Conservation (phyloP, 805 yeast genomes). For the Hyphopichia homilentoma region DNA sequence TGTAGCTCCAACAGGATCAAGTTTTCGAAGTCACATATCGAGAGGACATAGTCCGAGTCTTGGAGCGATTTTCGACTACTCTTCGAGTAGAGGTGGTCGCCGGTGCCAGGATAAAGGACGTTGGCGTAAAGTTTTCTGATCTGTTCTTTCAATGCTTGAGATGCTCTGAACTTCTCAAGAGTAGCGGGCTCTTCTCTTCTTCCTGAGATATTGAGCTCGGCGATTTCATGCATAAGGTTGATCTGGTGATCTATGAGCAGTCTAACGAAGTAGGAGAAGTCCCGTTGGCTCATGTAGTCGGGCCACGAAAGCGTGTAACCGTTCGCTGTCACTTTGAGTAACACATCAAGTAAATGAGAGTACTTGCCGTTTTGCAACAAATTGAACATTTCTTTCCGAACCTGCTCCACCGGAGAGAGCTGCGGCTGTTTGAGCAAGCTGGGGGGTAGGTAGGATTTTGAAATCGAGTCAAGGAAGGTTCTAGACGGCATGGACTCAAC, state of each 20-base stretch:
- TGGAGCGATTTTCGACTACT: background rate
- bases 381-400: constrained; percentile 11
- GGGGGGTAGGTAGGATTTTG: background rate
- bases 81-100: constrained; percentile 16
- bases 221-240: constrained; percentile 8
- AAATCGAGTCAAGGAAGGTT: background rate
- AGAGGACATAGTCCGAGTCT: constrained; percentile 11
- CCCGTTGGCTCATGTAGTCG: constrained; percentile 11
- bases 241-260: constrained; percentile 17
- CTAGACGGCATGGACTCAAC: too few relatives aligned
- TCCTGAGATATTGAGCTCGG: constrained; percentile 7
- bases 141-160: constrained; percentile 10
- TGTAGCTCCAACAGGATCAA: constrained; percentile 30
- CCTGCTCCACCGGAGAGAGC: constrained; percentile 5
- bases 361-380: constrained; percentile 11
- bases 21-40: constrained; percentile 33
- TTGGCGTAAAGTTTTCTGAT: constrained; percentile 24
- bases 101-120: constrained; percentile 14
- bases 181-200: constrained; percentile 3
- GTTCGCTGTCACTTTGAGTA: constrained; percentile 10
- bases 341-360: constrained; percentile 11
- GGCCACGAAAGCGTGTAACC: constrained; percentile 4
- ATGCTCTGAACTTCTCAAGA: constrained; percentile 6
- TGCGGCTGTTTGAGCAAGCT: background rate
- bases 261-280: constrained; percentile 16